Percentiles rank a stretch among this genome's conserved stretches.
Conservation (phyloP, 2,329 filamentous ascomycete species). For the Ophiostoma australiae region DNA sequence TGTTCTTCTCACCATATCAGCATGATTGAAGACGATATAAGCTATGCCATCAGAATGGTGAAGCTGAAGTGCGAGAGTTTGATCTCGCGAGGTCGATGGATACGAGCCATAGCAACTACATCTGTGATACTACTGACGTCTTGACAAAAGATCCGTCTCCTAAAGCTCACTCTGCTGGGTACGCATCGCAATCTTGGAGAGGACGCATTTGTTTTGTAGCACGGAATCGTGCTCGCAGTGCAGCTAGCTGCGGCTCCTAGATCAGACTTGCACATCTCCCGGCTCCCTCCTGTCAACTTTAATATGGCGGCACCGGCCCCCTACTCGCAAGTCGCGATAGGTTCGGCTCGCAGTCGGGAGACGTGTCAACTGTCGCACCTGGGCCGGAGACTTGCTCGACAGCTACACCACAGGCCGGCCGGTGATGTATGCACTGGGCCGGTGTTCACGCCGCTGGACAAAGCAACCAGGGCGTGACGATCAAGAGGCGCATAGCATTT, state of each 20-base stretch:
- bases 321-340: background rate
- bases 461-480: background rate
- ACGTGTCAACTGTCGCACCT: background rate
- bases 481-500: background rate
- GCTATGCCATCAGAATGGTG: background rate
- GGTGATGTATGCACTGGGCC: background rate
- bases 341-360: background rate
- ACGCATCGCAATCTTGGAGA: no score
- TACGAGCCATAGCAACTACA: no score
- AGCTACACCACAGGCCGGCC: background rate
- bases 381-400: background rate
- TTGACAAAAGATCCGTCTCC: background rate
- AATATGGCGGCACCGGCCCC: background rate
- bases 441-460: background rate
- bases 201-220: no score
- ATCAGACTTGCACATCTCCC: background rate
- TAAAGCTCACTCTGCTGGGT: background rate
- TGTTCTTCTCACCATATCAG: background rate
- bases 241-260: background rate
- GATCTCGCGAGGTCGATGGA: background rate
- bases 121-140: no score
- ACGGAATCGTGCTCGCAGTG: background rate
- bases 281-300: background rate
- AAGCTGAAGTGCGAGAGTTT: background rate
- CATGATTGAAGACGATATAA: background rate